These are phyloP conservation scores for Euphrasia arctica DNA, from an alignment of 305 asterid species.

Conservation along the genomic window DNA sequence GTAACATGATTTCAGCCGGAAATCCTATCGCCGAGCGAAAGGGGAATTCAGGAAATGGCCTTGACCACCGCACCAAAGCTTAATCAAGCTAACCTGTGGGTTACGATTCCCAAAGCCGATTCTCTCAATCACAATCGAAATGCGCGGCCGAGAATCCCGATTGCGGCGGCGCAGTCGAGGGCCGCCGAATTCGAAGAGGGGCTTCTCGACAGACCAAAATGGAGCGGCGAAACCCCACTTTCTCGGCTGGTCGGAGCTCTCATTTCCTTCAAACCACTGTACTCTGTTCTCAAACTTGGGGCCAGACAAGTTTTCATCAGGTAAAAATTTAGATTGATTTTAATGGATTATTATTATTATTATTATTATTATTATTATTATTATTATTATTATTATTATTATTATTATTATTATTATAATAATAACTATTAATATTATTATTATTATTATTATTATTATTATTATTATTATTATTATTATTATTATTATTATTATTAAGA, in stretches of 20 bases:
- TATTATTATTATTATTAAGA: too few relatives aligned
- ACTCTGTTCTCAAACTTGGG: slow-evolving; percentile 70
- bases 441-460: too few relatives aligned
- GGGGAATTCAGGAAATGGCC: slow-evolving; percentile 32
- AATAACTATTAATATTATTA: too few relatives aligned
- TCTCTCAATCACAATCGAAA: slow-evolving; percentile 9
- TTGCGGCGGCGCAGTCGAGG: slow-evolving; percentile 39
- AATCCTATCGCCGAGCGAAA: slow-evolving; percentile 1
- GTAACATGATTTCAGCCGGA: too few relatives aligned
- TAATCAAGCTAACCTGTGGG: slow-evolving; percentile 25
- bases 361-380: too few relatives aligned
- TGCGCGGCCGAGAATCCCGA: slow-evolving; percentile 33
- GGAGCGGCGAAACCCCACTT: slow-evolving; percentile 83
- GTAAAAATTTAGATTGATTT: slow-evolving; percentile 24
- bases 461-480: too few relatives aligned
- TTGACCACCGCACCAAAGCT: slow-evolving; percentile 44
- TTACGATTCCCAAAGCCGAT: slow-evolving; percentile 23
- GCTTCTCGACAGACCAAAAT: slow-evolving; percentile 74
- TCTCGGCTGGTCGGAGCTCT: slow-evolving; percentile 79
- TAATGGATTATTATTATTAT: too few relatives aligned
- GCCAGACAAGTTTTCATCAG: slow-evolving; percentile 88
- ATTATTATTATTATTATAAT: too few relatives aligned
- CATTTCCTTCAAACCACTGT: slow-evolving; percentile 78
- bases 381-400: too few relatives aligned
- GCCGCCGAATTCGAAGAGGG: slow-evolving; percentile 66